Percentiles rank a stretch among this genome's conserved stretches.
Evolutionary conservation across 805 yeast species (phyloP).

Genomic region (Kuraishia floccosa): DNA sequence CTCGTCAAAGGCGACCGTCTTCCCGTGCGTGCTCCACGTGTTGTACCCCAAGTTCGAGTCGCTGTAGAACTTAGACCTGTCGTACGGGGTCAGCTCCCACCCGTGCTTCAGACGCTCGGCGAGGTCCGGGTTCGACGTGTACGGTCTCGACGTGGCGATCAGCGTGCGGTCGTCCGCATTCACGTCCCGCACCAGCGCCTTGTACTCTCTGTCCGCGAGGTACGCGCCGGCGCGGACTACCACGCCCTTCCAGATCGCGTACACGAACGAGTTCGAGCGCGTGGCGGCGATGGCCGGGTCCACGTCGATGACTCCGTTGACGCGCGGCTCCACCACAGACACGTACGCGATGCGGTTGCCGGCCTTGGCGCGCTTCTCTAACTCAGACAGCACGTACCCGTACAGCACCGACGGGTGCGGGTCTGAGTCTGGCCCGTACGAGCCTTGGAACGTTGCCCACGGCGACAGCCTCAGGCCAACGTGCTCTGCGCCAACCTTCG

Average conservation of each 20-base stretch:
- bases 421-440: conserved; percentile 23
- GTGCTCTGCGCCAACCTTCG: conserved; percentile 38
- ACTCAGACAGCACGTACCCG: conserved; percentile 26
- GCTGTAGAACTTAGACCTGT: conserved; percentile 27
- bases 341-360: conserved; percentile 15
- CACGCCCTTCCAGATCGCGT: conserved; percentile 22
- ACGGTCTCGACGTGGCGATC: conserved; percentile 26
- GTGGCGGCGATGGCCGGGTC: conserved; percentile 11
- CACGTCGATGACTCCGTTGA: conserved; percentile 8
- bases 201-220: conserved; percentile 5
- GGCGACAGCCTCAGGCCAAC: conserved; percentile 36
- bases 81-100: conserved; percentile 20
- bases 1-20: no score
- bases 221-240: conserved; percentile 14
- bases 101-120: conserved; percentile 25
- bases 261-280: conserved; percentile 8
- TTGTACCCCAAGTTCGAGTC: conserved; percentile 20
- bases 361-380: conserved; percentile 24
- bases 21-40: conserved; percentile 15
- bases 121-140: conserved; percentile 33
- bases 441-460: conserved; percentile 24
- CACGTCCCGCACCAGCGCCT: conserved; percentile 8
- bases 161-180: conserved; percentile 28
- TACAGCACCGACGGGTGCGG: conserved; percentile 22
- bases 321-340: conserved; percentile 20